Evolutionary conservation across 108 stramenopile genomes (phyloP).

Genomic region (Skeletonema potamos): DNA sequence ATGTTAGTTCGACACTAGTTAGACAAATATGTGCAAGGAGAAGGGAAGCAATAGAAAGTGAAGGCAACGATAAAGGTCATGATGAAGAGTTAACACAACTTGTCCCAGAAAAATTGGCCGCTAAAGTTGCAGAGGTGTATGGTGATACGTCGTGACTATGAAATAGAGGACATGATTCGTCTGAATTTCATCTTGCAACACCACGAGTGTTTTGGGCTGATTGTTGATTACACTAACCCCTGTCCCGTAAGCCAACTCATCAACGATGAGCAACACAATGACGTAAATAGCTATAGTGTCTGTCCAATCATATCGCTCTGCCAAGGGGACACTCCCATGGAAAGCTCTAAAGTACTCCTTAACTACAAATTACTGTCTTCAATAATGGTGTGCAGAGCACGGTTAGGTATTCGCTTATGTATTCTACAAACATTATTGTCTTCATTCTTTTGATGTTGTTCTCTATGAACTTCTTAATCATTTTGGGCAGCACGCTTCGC

Average conservation of each 20-base stretch:
- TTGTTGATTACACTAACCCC: not conserved
- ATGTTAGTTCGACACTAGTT: slow-evolving; percentile 75
- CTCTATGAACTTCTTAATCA: slow-evolving; percentile 54
- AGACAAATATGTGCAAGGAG: slow-evolving; percentile 53
- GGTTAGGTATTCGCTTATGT: not conserved
- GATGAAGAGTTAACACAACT: slow-evolving; percentile 23
- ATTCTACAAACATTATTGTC: slow-evolving; percentile 4
- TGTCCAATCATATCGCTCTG: too few relatives aligned
- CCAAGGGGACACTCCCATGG: not conserved
- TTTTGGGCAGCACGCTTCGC: slow-evolving; percentile 95
- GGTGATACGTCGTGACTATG: not conserved
- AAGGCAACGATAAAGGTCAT: not conserved
- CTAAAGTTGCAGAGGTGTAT: slow-evolving; percentile 27
- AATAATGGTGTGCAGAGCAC: slow-evolving; percentile 35
- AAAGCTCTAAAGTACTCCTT: not conserved
- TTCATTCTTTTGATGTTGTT: slow-evolving; percentile 11
- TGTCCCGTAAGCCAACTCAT: too few relatives aligned
- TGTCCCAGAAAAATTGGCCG: slow-evolving; percentile 34
- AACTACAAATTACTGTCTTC: slow-evolving; percentile 33
- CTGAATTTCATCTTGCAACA: not conserved
- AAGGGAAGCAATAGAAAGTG: slow-evolving; percentile 6
- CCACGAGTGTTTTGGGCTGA: not conserved
- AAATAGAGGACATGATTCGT: not conserved
- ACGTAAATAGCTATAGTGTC: too few relatives aligned
- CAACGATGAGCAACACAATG: too few relatives aligned